Conservation (phyloP, 768 basidiomycete species). For the Mycena pura region DNA sequence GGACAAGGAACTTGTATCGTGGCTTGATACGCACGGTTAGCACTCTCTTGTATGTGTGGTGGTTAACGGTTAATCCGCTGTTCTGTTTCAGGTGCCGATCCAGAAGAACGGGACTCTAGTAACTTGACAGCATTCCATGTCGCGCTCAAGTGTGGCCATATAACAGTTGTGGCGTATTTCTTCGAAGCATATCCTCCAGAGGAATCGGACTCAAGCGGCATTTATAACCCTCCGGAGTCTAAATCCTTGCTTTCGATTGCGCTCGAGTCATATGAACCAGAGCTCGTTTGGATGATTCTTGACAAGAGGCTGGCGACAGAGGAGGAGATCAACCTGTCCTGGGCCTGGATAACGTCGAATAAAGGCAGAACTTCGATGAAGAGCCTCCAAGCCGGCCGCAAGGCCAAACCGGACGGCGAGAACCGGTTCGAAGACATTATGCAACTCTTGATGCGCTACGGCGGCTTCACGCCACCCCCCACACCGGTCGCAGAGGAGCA, state of each 20-base stretch:
- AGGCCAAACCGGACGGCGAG: slow-evolving; percentile 29
- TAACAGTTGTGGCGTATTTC: slow-evolving; percentile 63
- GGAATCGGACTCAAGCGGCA: slow-evolving; percentile 52
- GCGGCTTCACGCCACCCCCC: slow-evolving; percentile 56
- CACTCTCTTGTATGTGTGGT: slow-evolving; percentile 32
- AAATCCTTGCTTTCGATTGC: slow-evolving; percentile 61
- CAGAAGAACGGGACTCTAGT: slow-evolving; percentile 68
- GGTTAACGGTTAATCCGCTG: slow-evolving; percentile 17
- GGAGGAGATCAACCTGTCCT: slow-evolving; percentile 57
- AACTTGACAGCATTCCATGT: slow-evolving; percentile 72
- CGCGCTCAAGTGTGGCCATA: slow-evolving; percentile 60
- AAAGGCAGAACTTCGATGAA: slow-evolving; percentile 34
- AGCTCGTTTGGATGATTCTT: slow-evolving; percentile 69
- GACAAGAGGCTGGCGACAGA: slow-evolving; percentile 59
- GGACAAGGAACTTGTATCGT: slow-evolving; percentile 63
- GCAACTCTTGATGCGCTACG: slow-evolving; percentile 58
- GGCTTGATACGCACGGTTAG: slow-evolving; percentile 78
- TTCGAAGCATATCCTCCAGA: slow-evolving; percentile 65
- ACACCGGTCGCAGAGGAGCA: slow-evolving; percentile 31
- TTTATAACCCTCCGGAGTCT: slow-evolving; percentile 55
- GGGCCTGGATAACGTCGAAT: slow-evolving; percentile 53
- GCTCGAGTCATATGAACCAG: slow-evolving; percentile 65
- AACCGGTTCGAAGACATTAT: slow-evolving; percentile 57
- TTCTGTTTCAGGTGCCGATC: slow-evolving; percentile 63
- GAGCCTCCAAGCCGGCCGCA: slow-evolving; percentile 23